These are phyloP conservation scores for Extremus antarcticus DNA, from an alignment of 495 filamentous ascomycete species.

Conservation along the genomic window DNA sequence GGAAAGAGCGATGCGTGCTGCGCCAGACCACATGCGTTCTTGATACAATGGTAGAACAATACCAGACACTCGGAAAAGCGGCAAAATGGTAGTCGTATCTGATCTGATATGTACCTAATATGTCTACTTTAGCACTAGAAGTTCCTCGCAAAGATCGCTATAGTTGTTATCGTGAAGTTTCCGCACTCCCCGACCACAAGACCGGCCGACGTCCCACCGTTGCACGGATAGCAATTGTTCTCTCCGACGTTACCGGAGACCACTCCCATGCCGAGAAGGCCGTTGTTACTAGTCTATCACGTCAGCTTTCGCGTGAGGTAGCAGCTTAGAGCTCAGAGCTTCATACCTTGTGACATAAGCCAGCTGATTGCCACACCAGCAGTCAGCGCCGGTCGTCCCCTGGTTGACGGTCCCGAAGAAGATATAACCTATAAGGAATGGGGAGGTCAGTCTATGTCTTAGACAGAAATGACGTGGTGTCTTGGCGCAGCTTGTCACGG, in stretches of 20 bases:
- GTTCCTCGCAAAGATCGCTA: conserved; percentile 9
- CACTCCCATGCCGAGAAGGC: not conserved
- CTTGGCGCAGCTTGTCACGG: too few relatives aligned
- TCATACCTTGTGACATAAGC: conserved; percentile 6
- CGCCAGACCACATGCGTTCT: too few relatives aligned
- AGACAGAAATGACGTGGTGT: too few relatives aligned
- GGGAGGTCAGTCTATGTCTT: too few relatives aligned
- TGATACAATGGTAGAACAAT: too few relatives aligned
- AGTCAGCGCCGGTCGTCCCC: conserved; percentile 7
- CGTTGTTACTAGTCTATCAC: not conserved
- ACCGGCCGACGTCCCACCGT: not conserved
- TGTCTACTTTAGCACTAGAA: too few relatives aligned
- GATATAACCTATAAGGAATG: not conserved
- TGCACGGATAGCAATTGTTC: conserved; percentile 13
- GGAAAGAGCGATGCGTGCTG: too few relatives aligned
- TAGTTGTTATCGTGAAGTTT: conserved; percentile 8
- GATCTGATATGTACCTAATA: too few relatives aligned
- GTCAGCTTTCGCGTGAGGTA: not conserved
- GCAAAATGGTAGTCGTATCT: too few relatives aligned
- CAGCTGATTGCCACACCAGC: conserved; percentile 10
- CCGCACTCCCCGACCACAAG: conserved; percentile 9
- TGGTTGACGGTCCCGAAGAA: conserved; percentile 12
- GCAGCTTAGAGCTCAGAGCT: not conserved
- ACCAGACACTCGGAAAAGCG: too few relatives aligned
- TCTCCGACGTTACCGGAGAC: conserved; percentile 10